A percentile compares a stretch with the other conserved stretches of the same genome.
Evolutionary conservation across 352 stramenopile species (phyloP).

Genomic region (Globisporangium radiosum): DNA sequence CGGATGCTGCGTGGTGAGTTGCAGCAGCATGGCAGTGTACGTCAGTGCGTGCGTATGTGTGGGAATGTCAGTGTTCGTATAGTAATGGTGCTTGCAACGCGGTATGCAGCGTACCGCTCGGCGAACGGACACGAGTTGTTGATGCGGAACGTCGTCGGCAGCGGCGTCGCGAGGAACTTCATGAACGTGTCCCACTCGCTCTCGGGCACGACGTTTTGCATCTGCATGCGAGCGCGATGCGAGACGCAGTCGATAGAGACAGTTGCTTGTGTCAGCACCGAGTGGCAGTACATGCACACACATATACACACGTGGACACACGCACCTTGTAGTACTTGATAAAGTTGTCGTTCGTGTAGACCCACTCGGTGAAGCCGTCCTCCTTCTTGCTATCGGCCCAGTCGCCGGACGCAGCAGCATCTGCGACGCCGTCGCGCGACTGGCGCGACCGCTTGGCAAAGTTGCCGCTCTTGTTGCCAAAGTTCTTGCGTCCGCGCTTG

Average conservation of each 20-base stretch:
- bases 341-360: conserved; percentile 85
- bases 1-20: conserved; percentile 45
- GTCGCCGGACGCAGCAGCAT: conserved; percentile 13
- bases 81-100: too few relatives aligned
- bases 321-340: conserved; percentile 76
- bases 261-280: too few relatives aligned
- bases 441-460: conserved; percentile 16
- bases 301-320: not conserved
- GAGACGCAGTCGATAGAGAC: not conserved
- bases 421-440: conserved; percentile 7
- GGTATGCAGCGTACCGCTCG: conserved; percentile 37
- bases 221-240: conserved; percentile 15
- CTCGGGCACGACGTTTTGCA: conserved; percentile 73
- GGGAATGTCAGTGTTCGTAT: not conserved
- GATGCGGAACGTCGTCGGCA: conserved; percentile 93
- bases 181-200: conserved; percentile 90
- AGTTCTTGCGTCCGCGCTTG: conserved; percentile 41
- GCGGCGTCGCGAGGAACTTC: conserved; percentile 74
- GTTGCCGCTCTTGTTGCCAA: conserved; percentile 30
- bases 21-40: too few relatives aligned
- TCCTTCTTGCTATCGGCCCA: conserved; percentile 50
- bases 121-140: conserved; percentile 86
- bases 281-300: not conserved
- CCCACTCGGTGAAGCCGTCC: conserved; percentile 78
- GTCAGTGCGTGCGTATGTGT: not conserved